A percentile compares a stretch with the other conserved stretches of the same genome.
phyloP scores from a whole-genome alignment of 441 rosid species.

The Populus tomentosa region DNA sequence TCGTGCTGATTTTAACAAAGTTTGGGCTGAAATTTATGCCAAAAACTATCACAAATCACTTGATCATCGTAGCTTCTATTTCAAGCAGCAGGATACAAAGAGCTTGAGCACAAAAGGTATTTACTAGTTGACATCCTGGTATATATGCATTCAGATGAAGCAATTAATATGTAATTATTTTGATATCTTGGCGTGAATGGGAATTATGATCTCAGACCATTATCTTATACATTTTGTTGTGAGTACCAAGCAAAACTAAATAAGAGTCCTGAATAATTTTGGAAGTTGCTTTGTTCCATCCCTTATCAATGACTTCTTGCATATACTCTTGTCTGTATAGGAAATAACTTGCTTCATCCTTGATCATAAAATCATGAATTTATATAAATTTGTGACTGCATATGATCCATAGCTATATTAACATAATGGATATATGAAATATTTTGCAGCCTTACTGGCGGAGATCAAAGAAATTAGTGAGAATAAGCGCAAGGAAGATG shows the following conservation, averaged over 20 bases:
- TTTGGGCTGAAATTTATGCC: slow-evolving; percentile 82
- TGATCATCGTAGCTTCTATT: slow-evolving; percentile 98
- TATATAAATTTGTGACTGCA: neutral
- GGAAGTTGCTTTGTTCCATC: neutral
- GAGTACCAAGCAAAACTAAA: neutral
- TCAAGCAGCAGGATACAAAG: slow-evolving; percentile 97
- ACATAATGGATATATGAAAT: slow-evolving; percentile 9
- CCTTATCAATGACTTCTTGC: neutral
- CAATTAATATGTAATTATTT: neutral
- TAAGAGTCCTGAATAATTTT: neutral
- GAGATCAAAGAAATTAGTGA: slow-evolving; percentile 92
- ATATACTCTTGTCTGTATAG: neutral
- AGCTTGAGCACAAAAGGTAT: slow-evolving; percentile 95
- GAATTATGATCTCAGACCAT: neutral
- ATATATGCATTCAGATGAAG: neutral
- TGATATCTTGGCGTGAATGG: neutral
- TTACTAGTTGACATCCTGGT: slow-evolving; percentile 4
- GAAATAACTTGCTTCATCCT: neutral
- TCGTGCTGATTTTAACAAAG: slow-evolving; percentile 72
- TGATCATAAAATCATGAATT: neutral
- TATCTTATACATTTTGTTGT: neutral
- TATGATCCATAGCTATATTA: neutral
- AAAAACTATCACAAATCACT: slow-evolving; percentile 92
- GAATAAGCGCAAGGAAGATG: slow-evolving; percentile 76
- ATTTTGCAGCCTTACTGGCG: slow-evolving; percentile 66